Percentiles rank a stretch among this genome's conserved stretches.
Conservation (phyloP, 768 basidiomycete species). For the Mycena alexandri region DNA sequence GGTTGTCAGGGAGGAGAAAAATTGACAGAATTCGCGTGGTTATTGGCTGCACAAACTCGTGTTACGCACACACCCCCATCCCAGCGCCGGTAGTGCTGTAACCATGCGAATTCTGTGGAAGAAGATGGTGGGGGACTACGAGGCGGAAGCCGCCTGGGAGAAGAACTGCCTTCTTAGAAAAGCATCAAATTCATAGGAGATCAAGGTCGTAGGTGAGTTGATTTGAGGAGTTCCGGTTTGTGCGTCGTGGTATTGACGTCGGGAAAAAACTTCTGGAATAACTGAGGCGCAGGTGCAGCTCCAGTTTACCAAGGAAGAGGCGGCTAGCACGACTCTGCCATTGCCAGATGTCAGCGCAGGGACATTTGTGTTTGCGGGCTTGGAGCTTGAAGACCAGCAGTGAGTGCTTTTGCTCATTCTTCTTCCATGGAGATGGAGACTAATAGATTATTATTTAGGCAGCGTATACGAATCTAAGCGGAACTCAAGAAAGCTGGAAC, state of each 20-base stretch:
- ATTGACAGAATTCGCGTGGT: too few species aligned
- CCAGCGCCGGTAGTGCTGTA: too few species aligned
- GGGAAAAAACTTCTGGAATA: slow-evolving; percentile 10
- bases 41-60: too few species aligned
- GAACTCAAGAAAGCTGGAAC: slow-evolving; percentile 6
- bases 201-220: background rate
- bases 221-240: too few species aligned
- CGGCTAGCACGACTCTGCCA: slow-evolving; percentile 1
- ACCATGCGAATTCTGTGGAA: too few species aligned
- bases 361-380: slow-evolving; percentile 35
- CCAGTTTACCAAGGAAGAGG: slow-evolving; percentile 23
- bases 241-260: too few species aligned
- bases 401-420: slow-evolving; percentile 25
- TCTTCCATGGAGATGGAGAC: background rate
- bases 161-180: too few species aligned
- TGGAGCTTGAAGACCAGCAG: slow-evolving; percentile 44
- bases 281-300: slow-evolving; percentile 24
- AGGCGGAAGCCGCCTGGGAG: too few species aligned
- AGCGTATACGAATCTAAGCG: background rate
- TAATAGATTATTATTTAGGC: background rate
- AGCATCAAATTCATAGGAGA: too few species aligned
- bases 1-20: too few species aligned
- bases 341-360: slow-evolving; percentile 33
- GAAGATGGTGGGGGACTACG: too few species aligned
- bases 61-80: too few species aligned